Base-by-base conservation (phyloP, 2,329 filamentous ascomycete genomes). In the Diaporthe capsici region DNA sequence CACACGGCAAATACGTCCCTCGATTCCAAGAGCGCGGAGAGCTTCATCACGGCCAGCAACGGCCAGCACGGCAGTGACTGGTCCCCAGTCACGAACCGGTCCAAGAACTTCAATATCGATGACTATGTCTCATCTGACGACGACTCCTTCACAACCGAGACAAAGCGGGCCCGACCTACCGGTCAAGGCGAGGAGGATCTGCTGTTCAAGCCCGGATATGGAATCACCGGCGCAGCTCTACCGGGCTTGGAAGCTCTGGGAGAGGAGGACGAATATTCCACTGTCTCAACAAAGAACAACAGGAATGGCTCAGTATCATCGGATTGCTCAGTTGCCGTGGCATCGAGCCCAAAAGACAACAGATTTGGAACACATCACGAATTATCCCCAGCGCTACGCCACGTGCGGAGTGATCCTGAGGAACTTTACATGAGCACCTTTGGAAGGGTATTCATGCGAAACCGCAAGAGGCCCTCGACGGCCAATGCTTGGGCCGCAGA, bases 1-100 rank as follows among this genome's bases (percentile, higher is more conserved):
- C 85, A 87, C 73, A 88, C 87, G 0, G 83, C 85, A 12, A 85
- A 84, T 39, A 88, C 87, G 0, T 88, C 87, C 0, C 80, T 88
- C 55, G 86, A 88, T 76, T 77, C 85, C 31, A 72, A 73, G 55
- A 76, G 75, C 42, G 61, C 73, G 17, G 75, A 74, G 5, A 76
- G 71, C n/a, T 73, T 76, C 22, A 76, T 78, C 15, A 76, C 75
- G 17, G 67, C 75, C 51, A 77, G 61, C 39, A 74, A 75, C n/a
- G 68, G 71, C 37, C 65, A 78, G 73, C 71, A 44, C 1, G 71
- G 49, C 76, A 73, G 72, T 15, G 63, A 70, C 3, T 72, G 72
- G 22, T 78, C 77, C 6, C 68, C 75, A 8, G 34, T 57, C n/a
- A 78, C 47, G 20, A 51, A 61, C 13, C 37, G 68, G 42, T 75